phyloP scores from a whole-genome alignment of 139 green algal genomes.

The Nannochloris sp. region DNA sequence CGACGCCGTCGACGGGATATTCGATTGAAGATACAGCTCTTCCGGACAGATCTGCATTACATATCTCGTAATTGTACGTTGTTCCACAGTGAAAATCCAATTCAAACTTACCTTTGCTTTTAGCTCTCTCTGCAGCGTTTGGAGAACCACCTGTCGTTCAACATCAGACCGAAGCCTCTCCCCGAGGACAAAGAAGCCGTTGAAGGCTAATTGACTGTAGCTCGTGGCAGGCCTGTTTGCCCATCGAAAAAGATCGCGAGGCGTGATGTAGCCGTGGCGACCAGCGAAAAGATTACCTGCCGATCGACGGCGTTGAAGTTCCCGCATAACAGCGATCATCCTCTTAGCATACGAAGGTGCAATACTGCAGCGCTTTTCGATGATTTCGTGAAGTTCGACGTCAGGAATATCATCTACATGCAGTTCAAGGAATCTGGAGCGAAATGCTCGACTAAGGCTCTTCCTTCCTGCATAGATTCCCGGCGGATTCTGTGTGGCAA shows the following conservation, averaged over 20 bases:
- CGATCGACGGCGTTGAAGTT: conserved; percentile 73
- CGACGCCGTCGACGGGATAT: neutral
- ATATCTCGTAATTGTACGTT: neutral
- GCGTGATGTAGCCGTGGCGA: conserved; percentile 93
- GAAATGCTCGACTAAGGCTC: conserved; percentile 70
- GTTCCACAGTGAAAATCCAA: neutral
- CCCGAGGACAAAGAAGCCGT: conserved; percentile 84
- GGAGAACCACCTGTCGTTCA: conserved; percentile 66
- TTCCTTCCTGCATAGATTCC: conserved; percentile 77
- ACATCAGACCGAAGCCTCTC: conserved; percentile 69
- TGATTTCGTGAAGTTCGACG: conserved; percentile 76
- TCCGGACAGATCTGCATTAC: neutral
- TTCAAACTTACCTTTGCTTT: conserved; percentile 38
- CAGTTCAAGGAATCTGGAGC: conserved; percentile 95
- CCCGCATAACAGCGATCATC: conserved; percentile 81
- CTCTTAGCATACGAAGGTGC: conserved; percentile 72
- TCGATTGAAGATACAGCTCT: neutral
- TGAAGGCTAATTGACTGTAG: conserved; percentile 78
- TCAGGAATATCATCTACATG: conserved; percentile 95
- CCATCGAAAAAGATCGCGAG: conserved; percentile 90
- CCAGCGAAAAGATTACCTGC: conserved; percentile 80
- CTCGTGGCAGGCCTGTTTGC: conserved; percentile 68
- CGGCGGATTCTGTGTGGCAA: conserved; percentile 97
- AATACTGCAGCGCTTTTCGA: conserved; percentile 71
- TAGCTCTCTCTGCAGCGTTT: conserved; percentile 58